phyloP scores from a whole-genome alignment of 768 basidiomycete species.

The Naganishia onofrii region DNA sequence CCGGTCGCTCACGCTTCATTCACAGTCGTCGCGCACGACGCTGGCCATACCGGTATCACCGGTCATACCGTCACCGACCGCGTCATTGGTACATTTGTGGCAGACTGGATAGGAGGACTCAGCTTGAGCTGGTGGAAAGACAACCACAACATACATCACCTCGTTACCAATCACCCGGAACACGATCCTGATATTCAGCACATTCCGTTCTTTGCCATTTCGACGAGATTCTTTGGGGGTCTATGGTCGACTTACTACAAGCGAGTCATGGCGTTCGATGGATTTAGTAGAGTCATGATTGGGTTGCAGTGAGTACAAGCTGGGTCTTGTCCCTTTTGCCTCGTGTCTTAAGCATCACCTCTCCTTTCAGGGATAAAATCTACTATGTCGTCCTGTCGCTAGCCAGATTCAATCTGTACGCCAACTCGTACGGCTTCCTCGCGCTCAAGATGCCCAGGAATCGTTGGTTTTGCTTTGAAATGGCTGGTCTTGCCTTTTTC shows the following conservation, averaged over 20 bases:
- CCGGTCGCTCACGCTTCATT: not conserved
- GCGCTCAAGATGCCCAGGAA: constrained; percentile 57
- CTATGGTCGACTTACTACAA: constrained; percentile 95
- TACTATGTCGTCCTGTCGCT: constrained; percentile 89
- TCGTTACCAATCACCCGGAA: constrained; percentile 94
- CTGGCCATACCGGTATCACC: constrained; percentile 91
- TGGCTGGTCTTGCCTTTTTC: constrained; percentile 73
- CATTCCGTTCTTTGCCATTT: constrained; percentile 91
- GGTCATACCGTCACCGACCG: constrained; percentile 81
- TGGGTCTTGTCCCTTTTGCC: not conserved
- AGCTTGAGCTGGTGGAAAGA: constrained; percentile 98
- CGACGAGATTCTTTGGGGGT: constrained; percentile 76
- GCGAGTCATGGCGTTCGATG: constrained; percentile 75
- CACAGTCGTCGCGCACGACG: constrained; percentile 78
- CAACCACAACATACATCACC: constrained; percentile 89
- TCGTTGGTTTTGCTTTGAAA: constrained; percentile 66
- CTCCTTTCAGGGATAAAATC: constrained; percentile 64
- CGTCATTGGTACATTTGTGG: constrained; percentile 64
- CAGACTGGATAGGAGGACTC: constrained; percentile 84
- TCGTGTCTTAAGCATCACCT: constrained; percentile 4
- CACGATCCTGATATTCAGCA: constrained; percentile 68
- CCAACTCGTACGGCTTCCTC: constrained; percentile 72
- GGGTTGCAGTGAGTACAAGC: constrained; percentile 60
- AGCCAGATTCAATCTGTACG: constrained; percentile 92
- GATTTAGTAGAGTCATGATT: constrained; percentile 64